A percentile compares a stretch with the other conserved stretches of the same genome.
Conservation (phyloP, 139 green algal species). For the Diplosphaera chodatii region DNA sequence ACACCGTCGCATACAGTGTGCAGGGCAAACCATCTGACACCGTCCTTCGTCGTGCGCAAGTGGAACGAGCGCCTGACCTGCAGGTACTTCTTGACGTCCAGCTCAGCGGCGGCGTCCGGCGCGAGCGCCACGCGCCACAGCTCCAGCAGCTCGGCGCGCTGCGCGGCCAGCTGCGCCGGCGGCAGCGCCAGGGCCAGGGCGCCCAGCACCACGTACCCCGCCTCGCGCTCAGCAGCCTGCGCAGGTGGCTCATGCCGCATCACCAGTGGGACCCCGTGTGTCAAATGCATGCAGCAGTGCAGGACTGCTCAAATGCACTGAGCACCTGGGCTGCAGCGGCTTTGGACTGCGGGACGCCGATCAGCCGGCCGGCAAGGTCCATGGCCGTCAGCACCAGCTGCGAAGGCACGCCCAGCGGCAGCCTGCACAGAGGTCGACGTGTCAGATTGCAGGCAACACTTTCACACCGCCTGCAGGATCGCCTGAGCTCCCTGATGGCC, state of each 20-base stretch:
- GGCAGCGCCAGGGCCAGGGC: constrained; percentile 34
- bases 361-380: constrained; percentile 44
- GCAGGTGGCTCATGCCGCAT: too few relatives aligned
- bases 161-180: neutral
- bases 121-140: constrained; percentile 51
- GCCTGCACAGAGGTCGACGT: constrained; percentile 7
- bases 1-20: too few relatives aligned
- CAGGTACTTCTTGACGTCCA: constrained; percentile 23
- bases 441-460: too few relatives aligned
- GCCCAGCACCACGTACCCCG: constrained; percentile 66
- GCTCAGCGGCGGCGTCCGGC: constrained; percentile 20
- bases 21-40: too few relatives aligned
- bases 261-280: too few relatives aligned
- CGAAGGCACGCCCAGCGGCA: constrained; percentile 61
- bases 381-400: constrained; percentile 33
- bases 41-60: neutral
- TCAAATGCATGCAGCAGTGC: too few relatives aligned
- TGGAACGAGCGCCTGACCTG: neutral
- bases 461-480: too few relatives aligned
- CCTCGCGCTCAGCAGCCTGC: constrained; percentile 42
- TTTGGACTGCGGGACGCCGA: constrained; percentile 16
- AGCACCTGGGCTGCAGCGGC: too few relatives aligned
- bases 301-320: too few relatives aligned
- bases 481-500: too few relatives aligned
- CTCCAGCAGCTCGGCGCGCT: constrained; percentile 27